Evolutionary conservation across 768 basidiomycete species (phyloP), one percentile per base, ranked within the genome.

Genomic region (Termitomyces sp.): DNA sequence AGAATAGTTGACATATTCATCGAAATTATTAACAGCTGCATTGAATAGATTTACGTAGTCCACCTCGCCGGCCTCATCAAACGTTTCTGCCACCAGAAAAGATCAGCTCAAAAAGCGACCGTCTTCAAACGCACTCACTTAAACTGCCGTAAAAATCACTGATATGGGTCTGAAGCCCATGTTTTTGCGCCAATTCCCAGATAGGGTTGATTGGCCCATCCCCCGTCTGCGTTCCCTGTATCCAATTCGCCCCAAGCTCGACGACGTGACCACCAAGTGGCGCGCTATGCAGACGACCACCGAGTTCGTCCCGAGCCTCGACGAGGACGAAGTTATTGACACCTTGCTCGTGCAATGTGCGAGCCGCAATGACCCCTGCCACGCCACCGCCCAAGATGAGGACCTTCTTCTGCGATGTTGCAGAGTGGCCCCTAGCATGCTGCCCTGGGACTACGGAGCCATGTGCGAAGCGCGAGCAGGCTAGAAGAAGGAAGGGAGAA

Each of bases 41-140:
- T 78, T 60, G 55, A 83, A 71, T 18, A 73, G 65, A 24, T 80
- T 74, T 5, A 72, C 65, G 61, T 75, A 87, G 60, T 86, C 75
- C 6, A 73, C 73, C 0, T 65, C 64, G 2, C 85, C 85, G 10
- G 73, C 74, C 54, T 74, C 67, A 62, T 86, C 83, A 49, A 77
- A 86, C 0, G 81, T 84, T 20, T 78, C 82, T 85, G 54, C 6
- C 34, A 16, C 10, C 13, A 54, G 22, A 49, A n/a, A n/a, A n/a
- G 1, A n/a, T 47, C 18, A 47, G 18, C 16, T 28, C 58, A 56
- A 34, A 16, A 36, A 55, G 1, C 13, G 31, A 20, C 1, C 29
- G 10, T 31, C 5, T 9, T 6, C 5, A 2, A 2, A 24, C 13
- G 15, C 24, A 49, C 52, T 16, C 16, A 39, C 39, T 2, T 12